Evolutionary conservation across 2,329 filamentous ascomycete species (phyloP), one percentile per base, ranked within the genome.

Genomic region (Tolypocladium tropicale): DNA sequence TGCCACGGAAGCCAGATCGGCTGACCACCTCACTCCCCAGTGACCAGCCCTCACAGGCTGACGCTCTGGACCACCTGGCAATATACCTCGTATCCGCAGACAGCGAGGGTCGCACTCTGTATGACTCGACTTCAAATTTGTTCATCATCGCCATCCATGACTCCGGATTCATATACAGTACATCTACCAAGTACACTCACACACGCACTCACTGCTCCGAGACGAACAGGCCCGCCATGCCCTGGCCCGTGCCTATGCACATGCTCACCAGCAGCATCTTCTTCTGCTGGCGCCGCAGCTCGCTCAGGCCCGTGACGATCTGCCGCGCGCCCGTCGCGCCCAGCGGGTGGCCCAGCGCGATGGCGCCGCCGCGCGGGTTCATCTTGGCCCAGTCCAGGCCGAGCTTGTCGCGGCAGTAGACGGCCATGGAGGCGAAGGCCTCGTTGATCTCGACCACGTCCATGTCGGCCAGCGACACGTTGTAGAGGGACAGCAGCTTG

Each of bases 381-480:
- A 94, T 82, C 82, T 91, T 93, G 65, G 79, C 72, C 72, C 80
- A 82, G 68, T 89, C 85, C 53, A 93, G 76, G 61, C 82, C 82
- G 53, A 94, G 79, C 62, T 77, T 83, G 65, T 90, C 80, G 55
- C 88, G 76, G 75, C 91, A 96, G 81, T 96, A 97, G 33, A 96
- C 92, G 1, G 90, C 92, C 94, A 97, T 97, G 54, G 89, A 94
- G 25, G 92, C 93, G 67, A 99, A 99, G 1, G 94, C 94, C 80
- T 99, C 94, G 77, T 99, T 99, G 68, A 99, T 75, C 80, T 97
- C 94, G 64, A 93, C 79, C 37, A 97, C 81, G 68, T 99, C 94
- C 59, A 94, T 82, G 65, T 97, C 94, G 57, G 86, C 82, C 55
- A 95, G 77, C 28, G 80, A 82, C 59, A 99, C 74, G 73, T 87